A percentile compares a stretch with the other conserved stretches of the same genome.
phyloP scores from a whole-genome alignment of 129 eudicot genomes.

The Arctium minus region DNA sequence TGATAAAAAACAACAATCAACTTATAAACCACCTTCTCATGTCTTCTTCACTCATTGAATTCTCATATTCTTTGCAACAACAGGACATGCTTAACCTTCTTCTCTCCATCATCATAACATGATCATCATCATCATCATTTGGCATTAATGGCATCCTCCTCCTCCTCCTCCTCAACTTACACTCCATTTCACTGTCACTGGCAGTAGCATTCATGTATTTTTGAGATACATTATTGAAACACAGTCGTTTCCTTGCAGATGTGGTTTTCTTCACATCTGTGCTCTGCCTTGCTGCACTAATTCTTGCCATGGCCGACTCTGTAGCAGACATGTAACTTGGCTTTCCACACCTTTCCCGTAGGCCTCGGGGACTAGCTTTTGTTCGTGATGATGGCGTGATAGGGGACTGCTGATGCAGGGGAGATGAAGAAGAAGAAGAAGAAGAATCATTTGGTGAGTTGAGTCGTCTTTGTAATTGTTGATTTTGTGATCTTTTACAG shows the following conservation, averaged over 20 bases:
- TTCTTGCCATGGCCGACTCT: background rate
- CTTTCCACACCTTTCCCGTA: background rate
- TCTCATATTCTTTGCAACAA: too few species aligned
- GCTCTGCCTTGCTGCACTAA: background rate
- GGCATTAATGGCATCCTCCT: too few species aligned
- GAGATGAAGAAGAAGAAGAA: background rate
- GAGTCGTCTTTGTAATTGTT: background rate
- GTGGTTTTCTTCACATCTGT: background rate
- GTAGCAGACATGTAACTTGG: conserved; percentile 10
- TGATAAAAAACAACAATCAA: too few species aligned
- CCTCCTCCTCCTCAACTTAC: too few species aligned
- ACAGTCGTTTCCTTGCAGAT: conserved; percentile 4
- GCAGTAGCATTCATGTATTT: too few species aligned
- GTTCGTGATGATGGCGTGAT: background rate
- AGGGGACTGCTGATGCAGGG: background rate
- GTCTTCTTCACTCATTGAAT: too few species aligned
- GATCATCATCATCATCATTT: too few species aligned
- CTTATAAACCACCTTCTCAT: too few species aligned
- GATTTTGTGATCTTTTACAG: background rate
- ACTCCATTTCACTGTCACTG: too few species aligned
- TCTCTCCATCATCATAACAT: too few species aligned
- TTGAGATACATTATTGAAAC: background rate
- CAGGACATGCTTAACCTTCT: too few species aligned
- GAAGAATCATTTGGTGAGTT: too few species aligned
- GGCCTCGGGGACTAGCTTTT: background rate